phyloP scores from a whole-genome alignment of 805 yeast genomes.

The Candida germanica region DNA sequence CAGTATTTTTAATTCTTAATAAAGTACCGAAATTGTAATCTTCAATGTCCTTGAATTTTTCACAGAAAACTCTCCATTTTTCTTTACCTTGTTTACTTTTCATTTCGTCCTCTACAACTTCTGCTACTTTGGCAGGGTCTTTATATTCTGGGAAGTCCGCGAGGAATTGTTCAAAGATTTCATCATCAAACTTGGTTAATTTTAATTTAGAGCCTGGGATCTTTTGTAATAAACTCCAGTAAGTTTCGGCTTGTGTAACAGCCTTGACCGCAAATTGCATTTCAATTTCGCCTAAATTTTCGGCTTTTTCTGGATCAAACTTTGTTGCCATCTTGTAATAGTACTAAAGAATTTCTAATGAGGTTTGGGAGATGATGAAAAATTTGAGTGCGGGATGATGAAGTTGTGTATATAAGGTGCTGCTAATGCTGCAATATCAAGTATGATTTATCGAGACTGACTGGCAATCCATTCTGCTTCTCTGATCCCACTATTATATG shows the following conservation, averaged over 20 bases:
- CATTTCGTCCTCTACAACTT: constrained; percentile 73
- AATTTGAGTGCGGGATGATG: not conserved
- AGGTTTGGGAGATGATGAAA: not conserved
- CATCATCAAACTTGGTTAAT: constrained; percentile 70
- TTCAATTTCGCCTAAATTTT: constrained; percentile 86
- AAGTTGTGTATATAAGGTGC: not conserved
- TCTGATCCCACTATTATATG: constrained; percentile 72
- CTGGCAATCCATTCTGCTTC: constrained; percentile 42
- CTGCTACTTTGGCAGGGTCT: constrained; percentile 53
- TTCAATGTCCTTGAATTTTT: constrained; percentile 77
- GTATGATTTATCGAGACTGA: no score
- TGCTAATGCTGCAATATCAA: no score
- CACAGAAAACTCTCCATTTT: constrained; percentile 87
- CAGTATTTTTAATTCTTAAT: constrained; percentile 66
- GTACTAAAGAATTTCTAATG: not conserved
- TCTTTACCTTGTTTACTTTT: constrained; percentile 77
- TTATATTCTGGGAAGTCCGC: constrained; percentile 86
- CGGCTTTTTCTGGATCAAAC: constrained; percentile 87
- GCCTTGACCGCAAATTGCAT: constrained; percentile 98
- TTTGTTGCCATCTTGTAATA: constrained; percentile 27
- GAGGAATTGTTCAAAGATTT: constrained; percentile 56
- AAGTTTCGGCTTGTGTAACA: constrained; percentile 90
- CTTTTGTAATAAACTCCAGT: constrained; percentile 76
- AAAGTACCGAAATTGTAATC: constrained; percentile 96
- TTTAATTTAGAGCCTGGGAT: constrained; percentile 78